Conservation (phyloP, 768 basidiomycete genomes). For the Lentinula lateritia region DNA sequence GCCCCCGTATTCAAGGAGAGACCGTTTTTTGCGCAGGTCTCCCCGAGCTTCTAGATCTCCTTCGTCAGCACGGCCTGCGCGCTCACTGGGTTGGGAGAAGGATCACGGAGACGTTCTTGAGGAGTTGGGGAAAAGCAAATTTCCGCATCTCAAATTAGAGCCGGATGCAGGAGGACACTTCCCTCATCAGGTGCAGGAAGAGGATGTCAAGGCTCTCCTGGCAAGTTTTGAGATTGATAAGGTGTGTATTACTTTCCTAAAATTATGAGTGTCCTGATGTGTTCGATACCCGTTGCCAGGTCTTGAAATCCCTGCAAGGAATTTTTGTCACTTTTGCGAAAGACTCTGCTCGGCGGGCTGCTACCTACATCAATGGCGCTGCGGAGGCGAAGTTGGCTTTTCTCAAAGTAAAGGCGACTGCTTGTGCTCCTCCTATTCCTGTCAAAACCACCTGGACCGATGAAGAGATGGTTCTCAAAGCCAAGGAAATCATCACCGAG, state of each 20-base stretch:
- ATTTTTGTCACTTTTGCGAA: constrained; percentile 82
- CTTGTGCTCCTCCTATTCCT: constrained; percentile 36
- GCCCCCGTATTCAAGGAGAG: not conserved
- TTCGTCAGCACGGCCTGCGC: constrained; percentile 12
- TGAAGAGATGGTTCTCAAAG: constrained; percentile 46
- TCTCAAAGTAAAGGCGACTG: constrained; percentile 52
- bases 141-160: constrained; percentile 62
- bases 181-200: constrained; percentile 51
- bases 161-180: constrained; percentile 32
- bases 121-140: constrained; percentile 55
- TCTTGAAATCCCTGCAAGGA: constrained; percentile 63
- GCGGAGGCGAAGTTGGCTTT: constrained; percentile 47
- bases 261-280: no score
- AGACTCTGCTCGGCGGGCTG: constrained; percentile 61
- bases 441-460: constrained; percentile 48
- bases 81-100: constrained; percentile 24
- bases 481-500: constrained; percentile 47
- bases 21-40: not conserved
- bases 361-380: constrained; percentile 50
- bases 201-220: constrained; percentile 66
- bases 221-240: constrained; percentile 65
- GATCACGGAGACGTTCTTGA: constrained; percentile 36
- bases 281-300: constrained; percentile 29
- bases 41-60: constrained; percentile 22
- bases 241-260: constrained; percentile 36